Evolutionary conservation across 2,329 filamentous ascomycete species (phyloP).

Genomic region (Aspergillus sp.): DNA sequence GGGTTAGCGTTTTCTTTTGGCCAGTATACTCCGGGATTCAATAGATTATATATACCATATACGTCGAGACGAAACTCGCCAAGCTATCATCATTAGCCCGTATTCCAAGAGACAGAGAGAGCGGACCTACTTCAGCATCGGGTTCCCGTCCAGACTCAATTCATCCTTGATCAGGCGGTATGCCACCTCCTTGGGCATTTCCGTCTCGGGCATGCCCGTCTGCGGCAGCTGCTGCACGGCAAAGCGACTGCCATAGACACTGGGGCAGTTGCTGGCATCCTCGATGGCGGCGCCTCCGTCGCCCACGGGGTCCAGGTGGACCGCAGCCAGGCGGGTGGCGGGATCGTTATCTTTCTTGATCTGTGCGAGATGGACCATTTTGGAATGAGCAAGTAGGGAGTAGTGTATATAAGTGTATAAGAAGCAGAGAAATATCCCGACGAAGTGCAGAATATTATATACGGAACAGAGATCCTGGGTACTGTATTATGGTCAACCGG

Average conservation of each 20-base stretch:
- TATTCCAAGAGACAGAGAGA: neutral
- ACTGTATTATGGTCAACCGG: too few species aligned
- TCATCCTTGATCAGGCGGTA: constrained; percentile 97
- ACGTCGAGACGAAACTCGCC: constrained; percentile 90
- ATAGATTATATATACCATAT: constrained; percentile 58
- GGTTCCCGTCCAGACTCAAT: constrained; percentile 81
- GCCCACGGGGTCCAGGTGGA: constrained; percentile 27
- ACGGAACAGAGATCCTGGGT: too few species aligned
- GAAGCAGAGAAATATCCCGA: too few species aligned
- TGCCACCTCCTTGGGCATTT: constrained; percentile 89
- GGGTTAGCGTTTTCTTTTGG: neutral
- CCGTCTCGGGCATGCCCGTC: constrained; percentile 75
- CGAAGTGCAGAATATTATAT: too few species aligned
- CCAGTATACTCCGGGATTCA: neutral
- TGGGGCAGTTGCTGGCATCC: constrained; percentile 53
- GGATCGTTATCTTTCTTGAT: neutral
- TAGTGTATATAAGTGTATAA: too few species aligned
- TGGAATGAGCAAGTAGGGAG: neutral
- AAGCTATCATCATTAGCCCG: constrained; percentile 46
- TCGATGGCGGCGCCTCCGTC: constrained; percentile 31
- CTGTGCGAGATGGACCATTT: neutral
- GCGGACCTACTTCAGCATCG: constrained; percentile 55
- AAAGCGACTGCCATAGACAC: constrained; percentile 81
- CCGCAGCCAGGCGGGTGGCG: constrained; percentile 5
- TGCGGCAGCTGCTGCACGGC: constrained; percentile 72